These are phyloP conservation scores for Pseudogymnoascus sp. DNA, from an alignment of 2,329 filamentous ascomycete species.

Conservation along the genomic window DNA sequence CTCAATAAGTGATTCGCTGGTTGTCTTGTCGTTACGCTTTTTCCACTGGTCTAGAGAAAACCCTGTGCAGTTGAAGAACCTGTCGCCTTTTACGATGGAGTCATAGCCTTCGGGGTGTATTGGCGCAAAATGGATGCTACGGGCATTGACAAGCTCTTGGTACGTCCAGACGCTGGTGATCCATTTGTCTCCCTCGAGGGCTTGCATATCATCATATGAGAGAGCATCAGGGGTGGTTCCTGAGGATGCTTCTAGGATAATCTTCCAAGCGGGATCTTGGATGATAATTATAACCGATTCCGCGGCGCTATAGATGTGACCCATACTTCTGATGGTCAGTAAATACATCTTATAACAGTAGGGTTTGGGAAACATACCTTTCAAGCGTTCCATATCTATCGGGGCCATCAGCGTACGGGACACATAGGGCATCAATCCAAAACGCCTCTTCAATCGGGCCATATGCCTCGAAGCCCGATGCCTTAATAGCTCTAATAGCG, in stretches of 20 bases:
- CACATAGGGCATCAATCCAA: conserved; percentile 18
- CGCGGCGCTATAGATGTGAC: neutral
- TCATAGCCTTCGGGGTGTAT: neutral
- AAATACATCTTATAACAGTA: neutral
- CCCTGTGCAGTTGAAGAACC: neutral
- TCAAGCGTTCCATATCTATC: conserved; percentile 14
- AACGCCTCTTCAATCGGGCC: conserved; percentile 12
- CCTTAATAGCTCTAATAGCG: conserved; percentile 13
- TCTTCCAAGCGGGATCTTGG: conserved; percentile 5
- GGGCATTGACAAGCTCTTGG: conserved; percentile 12
- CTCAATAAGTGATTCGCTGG: neutral
- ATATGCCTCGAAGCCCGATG: neutral
- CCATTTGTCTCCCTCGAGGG: conserved; percentile 9
- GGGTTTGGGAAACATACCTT: conserved; percentile 7
- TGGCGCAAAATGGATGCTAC: neutral
- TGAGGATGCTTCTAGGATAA: neutral
- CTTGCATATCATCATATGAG: neutral
- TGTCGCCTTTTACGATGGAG: neutral
- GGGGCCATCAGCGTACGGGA: conserved; percentile 12
- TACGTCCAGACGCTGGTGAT: conserved; percentile 17
- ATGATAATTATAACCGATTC: conserved; percentile 9
- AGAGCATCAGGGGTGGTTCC: neutral
- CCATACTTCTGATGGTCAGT: neutral
- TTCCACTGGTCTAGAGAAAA: neutral
- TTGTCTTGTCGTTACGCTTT: neutral